These are phyloP conservation scores for Aaosphaeria pasadenensis DNA, from an alignment of 2,329 filamentous ascomycete species.

Conservation along the genomic window DNA sequence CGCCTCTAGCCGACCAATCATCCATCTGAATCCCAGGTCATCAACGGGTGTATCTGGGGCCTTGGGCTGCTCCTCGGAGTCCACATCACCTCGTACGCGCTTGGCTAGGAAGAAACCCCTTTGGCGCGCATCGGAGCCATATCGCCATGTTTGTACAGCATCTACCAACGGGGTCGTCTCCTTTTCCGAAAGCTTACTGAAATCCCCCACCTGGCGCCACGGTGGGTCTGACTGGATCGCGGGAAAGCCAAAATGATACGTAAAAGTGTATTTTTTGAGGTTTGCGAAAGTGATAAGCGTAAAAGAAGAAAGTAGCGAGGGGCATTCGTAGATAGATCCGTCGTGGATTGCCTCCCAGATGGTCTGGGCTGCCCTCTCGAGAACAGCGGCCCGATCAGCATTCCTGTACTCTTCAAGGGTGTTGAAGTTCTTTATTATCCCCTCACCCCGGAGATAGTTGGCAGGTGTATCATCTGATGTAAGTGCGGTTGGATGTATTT, in stretches of 20 bases:
- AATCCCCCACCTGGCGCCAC: conserved; percentile 58
- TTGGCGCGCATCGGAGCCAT: conserved; percentile 75
- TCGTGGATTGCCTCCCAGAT: conserved; percentile 98
- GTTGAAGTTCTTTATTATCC: conserved; percentile 93
- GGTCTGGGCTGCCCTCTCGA: conserved; percentile 75
- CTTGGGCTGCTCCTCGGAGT: conserved; percentile 35
- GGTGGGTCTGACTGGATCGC: conserved; percentile 83
- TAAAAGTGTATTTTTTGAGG: conserved; percentile 94
- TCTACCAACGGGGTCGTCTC: conserved; percentile 82
- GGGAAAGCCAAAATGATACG: conserved; percentile 97
- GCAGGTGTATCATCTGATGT: conserved; percentile 62
- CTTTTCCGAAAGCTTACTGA: conserved; percentile 53
- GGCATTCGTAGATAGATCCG: conserved; percentile 92
- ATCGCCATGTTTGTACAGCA: conserved; percentile 81
- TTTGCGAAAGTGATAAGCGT: conserved; percentile 89
- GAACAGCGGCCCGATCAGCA: conserved; percentile 72
- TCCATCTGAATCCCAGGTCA: conserved; percentile 70
- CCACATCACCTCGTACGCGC: conserved; percentile 50
- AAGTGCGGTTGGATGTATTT: conserved; percentile 83
- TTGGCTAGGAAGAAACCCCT: conserved; percentile 97
- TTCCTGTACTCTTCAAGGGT: conserved; percentile 91
- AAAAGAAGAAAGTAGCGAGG: conserved; percentile 86
- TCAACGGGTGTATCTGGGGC: conserved; percentile 52
- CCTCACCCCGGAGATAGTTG: conserved; percentile 74
- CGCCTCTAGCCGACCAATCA: conserved; percentile 68